These are phyloP conservation scores for Chlamydomonas sp. DNA, from an alignment of 139 green algal species.

Conservation along the genomic window DNA sequence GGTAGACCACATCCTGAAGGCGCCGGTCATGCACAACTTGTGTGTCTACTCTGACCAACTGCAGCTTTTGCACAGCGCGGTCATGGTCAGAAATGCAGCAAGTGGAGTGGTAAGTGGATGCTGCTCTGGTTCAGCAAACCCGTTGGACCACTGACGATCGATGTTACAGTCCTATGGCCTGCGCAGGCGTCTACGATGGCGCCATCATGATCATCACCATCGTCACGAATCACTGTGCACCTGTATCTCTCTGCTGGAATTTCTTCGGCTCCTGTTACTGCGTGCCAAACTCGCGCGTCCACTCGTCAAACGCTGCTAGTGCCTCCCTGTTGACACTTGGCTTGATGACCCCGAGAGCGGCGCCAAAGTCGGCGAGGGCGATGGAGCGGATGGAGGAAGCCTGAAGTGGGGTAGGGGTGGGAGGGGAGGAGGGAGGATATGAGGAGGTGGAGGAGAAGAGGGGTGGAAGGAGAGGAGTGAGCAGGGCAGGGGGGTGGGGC, in stretches of 20 bases:
- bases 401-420: background rate
- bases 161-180: too few species aligned
- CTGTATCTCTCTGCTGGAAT: background rate
- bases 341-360: slow-evolving; percentile 42
- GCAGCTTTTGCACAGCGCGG: too few species aligned
- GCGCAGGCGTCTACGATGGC: too few species aligned
- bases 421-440: background rate
- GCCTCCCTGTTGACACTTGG: slow-evolving; percentile 44
- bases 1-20: too few species aligned
- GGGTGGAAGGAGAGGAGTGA: background rate
- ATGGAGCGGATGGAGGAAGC: slow-evolving; percentile 11
- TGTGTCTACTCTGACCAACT: too few species aligned
- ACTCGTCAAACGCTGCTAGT: slow-evolving; percentile 50
- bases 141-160: too few species aligned
- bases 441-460: background rate
- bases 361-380: slow-evolving; percentile 42
- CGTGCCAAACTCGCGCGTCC: slow-evolving; percentile 59
- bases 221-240: too few species aligned
- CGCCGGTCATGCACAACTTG: too few species aligned
- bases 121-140: too few species aligned
- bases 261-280: background rate
- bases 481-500: background rate
- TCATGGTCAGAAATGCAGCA: too few species aligned
- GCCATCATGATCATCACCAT: too few species aligned
- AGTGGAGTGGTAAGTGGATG: too few species aligned